Conservation (phyloP, 106 monocot genomes). For the Acorus gramineus region DNA sequence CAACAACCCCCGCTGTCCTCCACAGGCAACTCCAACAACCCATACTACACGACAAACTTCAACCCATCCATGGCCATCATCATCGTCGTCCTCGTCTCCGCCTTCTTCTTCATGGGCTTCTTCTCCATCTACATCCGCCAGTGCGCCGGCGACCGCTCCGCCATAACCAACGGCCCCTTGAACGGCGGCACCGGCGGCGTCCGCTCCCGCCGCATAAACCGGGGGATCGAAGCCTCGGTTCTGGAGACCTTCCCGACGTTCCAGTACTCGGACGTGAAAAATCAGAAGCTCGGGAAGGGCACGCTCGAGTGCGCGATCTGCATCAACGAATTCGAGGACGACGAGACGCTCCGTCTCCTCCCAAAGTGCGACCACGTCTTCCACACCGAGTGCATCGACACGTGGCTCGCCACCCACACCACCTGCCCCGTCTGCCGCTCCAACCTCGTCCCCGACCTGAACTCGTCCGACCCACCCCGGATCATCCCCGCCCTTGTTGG, state of each 20-base stretch:
- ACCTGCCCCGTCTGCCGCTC: conserved; percentile 61
- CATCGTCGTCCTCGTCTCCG: conserved; percentile 28
- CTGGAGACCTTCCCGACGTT: conserved; percentile 36
- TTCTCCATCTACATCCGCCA: conserved; percentile 52
- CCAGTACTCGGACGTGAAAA: conserved; percentile 35
- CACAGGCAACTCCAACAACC: not conserved
- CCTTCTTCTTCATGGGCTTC: conserved; percentile 38
- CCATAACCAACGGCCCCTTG: not conserved
- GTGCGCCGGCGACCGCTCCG: conserved; percentile 13
- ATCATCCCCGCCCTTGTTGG: not conserved
- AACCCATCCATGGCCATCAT: conserved; percentile 28
- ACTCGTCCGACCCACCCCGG: not conserved
- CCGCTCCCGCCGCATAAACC: not conserved
- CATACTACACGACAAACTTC: not conserved
- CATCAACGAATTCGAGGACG: conserved; percentile 50
- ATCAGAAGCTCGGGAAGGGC: conserved; percentile 35
- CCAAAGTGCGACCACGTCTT: conserved; percentile 68
- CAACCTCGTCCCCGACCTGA: conserved; percentile 20
- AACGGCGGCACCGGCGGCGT: conserved; percentile 1
- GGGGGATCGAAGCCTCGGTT: conserved; percentile 29
- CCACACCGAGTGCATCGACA: conserved; percentile 49
- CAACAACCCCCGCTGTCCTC: conserved; percentile 1
- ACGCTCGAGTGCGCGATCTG: conserved; percentile 67
- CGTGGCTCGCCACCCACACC: conserved; percentile 43
- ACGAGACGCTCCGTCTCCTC: conserved; percentile 45